These are phyloP conservation scores for Thelonectria blattea DNA, from an alignment of 2,329 filamentous ascomycete species.

Conservation along the genomic window DNA sequence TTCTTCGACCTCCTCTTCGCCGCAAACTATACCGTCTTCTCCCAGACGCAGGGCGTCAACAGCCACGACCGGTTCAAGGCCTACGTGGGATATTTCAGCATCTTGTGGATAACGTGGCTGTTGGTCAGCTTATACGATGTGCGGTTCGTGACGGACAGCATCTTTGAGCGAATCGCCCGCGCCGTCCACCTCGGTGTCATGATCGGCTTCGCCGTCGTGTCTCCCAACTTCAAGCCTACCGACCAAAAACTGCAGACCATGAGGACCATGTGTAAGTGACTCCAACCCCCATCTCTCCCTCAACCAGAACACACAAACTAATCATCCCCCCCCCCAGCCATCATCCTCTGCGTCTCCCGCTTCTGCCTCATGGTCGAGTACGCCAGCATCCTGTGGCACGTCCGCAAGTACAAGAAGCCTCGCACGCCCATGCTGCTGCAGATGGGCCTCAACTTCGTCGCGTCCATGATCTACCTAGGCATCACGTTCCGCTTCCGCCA, in stretches of 20 bases:
- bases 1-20: constrained; percentile 53
- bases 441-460: constrained; percentile 43
- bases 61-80: constrained; percentile 41
- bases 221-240: constrained; percentile 51
- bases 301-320: too few relatives aligned
- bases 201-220: constrained; percentile 69
- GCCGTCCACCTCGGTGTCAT: constrained; percentile 67
- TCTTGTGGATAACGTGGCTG: constrained; percentile 74
- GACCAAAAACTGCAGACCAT: constrained; percentile 47
- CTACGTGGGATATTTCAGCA: constrained; percentile 50
- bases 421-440: constrained; percentile 45
- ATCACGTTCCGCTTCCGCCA: constrained; percentile 48
- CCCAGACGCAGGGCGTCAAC: constrained; percentile 42
- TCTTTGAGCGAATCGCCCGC: constrained; percentile 65
- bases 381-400: constrained; percentile 51
- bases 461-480: constrained; percentile 49
- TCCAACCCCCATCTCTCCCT: neutral
- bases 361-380: constrained; percentile 62
- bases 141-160: constrained; percentile 67
- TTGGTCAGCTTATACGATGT: constrained; percentile 69
- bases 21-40: constrained; percentile 69
- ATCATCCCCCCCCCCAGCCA: constrained; percentile 31
- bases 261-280: constrained; percentile 47
- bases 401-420: constrained; percentile 48
- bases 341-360: constrained; percentile 59